Conservation (phyloP, 2,329 filamentous ascomycete species). For the Alternaria brassicicola region DNA sequence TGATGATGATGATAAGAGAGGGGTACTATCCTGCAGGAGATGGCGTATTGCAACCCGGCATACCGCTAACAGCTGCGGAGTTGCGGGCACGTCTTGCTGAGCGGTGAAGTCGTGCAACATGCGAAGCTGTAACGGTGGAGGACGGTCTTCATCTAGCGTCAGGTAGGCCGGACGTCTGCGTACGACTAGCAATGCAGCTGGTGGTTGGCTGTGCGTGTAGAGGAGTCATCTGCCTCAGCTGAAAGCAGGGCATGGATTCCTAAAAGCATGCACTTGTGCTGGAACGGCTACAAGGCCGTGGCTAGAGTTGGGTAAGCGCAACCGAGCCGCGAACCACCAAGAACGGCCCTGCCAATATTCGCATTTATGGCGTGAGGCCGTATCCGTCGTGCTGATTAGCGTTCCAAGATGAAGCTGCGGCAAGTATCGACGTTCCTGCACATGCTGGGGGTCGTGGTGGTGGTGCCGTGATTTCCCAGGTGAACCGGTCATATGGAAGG, state of each 20-base stretch:
- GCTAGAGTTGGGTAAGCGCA: constrained; percentile 8
- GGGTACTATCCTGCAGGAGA: constrained; percentile 9
- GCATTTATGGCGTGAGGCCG: constrained; percentile 15
- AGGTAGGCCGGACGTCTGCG: constrained; percentile 1
- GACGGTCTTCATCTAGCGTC: neutral
- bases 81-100: constrained; percentile 4
- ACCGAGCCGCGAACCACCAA: constrained; percentile 4
- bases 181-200: constrained; percentile 4
- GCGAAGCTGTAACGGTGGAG: neutral
- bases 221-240: constrained; percentile 16
- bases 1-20: neutral
- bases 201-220: constrained; percentile 9
- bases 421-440: constrained; percentile 11
- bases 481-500: constrained; percentile 25
- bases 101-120: constrained; percentile 21
- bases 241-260: constrained; percentile 4
- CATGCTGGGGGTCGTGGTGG: constrained; percentile 5
- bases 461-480: constrained; percentile 10
- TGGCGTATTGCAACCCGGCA: neutral
- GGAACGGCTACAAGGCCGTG: constrained; percentile 2
- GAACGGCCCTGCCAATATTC: constrained; percentile 14
- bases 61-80: constrained; percentile 5
- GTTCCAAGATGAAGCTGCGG: constrained; percentile 2
- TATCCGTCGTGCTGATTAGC: neutral
- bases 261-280: constrained; percentile 1